Percentiles rank a stretch among this genome's conserved stretches.
phyloP scores from a whole-genome alignment of 768 basidiomycete genomes.

The Panellus pusillus region DNA sequence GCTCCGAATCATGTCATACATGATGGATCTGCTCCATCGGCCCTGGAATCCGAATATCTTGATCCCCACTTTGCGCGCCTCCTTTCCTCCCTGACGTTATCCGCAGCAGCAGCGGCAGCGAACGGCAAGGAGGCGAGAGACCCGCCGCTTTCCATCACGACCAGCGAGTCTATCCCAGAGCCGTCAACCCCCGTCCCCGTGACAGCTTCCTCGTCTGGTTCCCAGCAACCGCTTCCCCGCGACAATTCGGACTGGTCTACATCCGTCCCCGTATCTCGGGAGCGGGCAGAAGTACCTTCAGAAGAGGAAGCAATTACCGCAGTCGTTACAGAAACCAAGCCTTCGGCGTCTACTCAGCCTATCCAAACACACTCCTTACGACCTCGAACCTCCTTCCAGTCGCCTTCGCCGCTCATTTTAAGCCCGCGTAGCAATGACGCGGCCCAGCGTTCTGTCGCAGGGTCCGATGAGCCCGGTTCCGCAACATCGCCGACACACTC shows the following conservation, averaged over 20 bases:
- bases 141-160: constrained; percentile 16
- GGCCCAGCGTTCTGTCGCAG: constrained; percentile 11
- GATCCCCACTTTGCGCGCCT: constrained; percentile 75
- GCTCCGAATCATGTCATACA: constrained; percentile 36
- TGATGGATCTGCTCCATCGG: constrained; percentile 27
- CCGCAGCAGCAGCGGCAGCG: constrained; percentile 35
- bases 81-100: constrained; percentile 60
- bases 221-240: constrained; percentile 9
- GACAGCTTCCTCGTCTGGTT: constrained; percentile 22
- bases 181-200: constrained; percentile 26
- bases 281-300: constrained; percentile 3
- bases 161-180: constrained; percentile 13
- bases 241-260: constrained; percentile 25
- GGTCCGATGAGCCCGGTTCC: constrained; percentile 13
- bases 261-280: constrained; percentile 14
- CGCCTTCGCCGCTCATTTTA: constrained; percentile 20
- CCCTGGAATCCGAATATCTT: constrained; percentile 36
- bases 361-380: constrained; percentile 10
- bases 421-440: constrained; percentile 14
- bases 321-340: constrained; percentile 7
- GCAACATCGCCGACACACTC: constrained; percentile 18
- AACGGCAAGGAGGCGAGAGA: constrained; percentile 10
- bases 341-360: background rate
- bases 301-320: constrained; percentile 9
- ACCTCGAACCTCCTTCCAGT: constrained; percentile 15